Conservation (phyloP, 768 basidiomycete genomes). For the Trametes villosa region DNA sequence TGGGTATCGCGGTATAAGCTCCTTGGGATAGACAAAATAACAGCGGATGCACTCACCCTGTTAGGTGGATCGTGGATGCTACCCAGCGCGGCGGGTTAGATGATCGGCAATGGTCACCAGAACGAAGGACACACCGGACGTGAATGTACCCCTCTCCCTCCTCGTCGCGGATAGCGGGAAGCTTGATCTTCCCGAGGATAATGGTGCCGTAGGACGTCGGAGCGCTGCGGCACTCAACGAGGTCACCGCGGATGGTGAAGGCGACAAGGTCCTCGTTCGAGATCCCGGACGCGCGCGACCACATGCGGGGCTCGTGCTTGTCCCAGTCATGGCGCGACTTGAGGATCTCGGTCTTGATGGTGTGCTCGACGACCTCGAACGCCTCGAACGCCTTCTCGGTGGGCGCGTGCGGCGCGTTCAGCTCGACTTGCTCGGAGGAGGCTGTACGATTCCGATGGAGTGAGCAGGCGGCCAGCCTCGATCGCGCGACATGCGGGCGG, state of each 20-base stretch:
- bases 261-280: slow-evolving; percentile 54
- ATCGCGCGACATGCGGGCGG: too few relatives aligned
- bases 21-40: slow-evolving; percentile 1
- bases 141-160: slow-evolving; percentile 71
- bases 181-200: slow-evolving; percentile 75
- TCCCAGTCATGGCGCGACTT: slow-evolving; percentile 74
- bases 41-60: slow-evolving; percentile 45
- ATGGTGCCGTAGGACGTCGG: slow-evolving; percentile 69
- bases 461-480: too few relatives aligned
- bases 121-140: slow-evolving; percentile 54
- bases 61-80: slow-evolving; percentile 81
- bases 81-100: slow-evolving; percentile 10
- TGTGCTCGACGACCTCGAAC: slow-evolving; percentile 55
- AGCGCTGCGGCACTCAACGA: slow-evolving; percentile 55
- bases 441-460: neutral
- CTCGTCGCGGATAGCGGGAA: slow-evolving; percentile 66
- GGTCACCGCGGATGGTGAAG: slow-evolving; percentile 53
- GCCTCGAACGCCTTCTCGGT: slow-evolving; percentile 63
- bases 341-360: slow-evolving; percentile 68
- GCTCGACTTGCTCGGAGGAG: slow-evolving; percentile 49
- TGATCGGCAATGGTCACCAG: neutral
- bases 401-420: slow-evolving; percentile 68
- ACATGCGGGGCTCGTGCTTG: slow-evolving; percentile 73
- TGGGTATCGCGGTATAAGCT: slow-evolving; percentile 30
- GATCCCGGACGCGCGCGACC: slow-evolving; percentile 59